phyloP scores from a whole-genome alignment of 2,329 filamentous ascomycete genomes.

The Venturiaceae sp. region DNA sequence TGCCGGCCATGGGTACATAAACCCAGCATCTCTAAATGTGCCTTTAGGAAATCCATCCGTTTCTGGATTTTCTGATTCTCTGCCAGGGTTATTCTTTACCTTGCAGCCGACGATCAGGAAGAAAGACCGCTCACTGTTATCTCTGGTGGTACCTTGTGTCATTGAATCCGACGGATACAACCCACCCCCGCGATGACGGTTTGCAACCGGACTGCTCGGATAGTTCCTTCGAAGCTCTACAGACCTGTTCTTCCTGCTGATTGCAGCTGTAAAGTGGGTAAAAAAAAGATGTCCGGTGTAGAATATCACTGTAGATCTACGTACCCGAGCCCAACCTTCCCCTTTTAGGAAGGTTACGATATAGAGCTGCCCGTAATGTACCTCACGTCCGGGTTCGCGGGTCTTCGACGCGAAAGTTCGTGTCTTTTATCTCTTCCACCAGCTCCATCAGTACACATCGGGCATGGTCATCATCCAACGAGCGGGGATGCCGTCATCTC shows the following conservation, averaged over 20 bases:
- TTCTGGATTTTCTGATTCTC: not conserved
- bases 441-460: not conserved
- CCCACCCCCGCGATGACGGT: too few relatives aligned
- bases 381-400: not conserved
- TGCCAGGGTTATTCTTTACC: not conserved
- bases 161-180: not conserved
- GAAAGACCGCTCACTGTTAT: not conserved
- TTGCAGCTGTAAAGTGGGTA: not conserved
- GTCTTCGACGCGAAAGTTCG: not conserved
- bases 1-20: too few relatives aligned
- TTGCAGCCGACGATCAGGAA: not conserved
- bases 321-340: too few relatives aligned
- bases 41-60: too few relatives aligned
- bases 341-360: not conserved
- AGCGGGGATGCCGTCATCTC: not conserved
- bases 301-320: too few relatives aligned
- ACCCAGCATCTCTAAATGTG: too few relatives aligned
- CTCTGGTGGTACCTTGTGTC: not conserved
- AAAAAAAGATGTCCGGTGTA: not conserved
- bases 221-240: too few relatives aligned
- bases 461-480: too few relatives aligned
- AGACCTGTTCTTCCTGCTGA: not conserved
- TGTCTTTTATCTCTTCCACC: not conserved
- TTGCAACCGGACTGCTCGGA: too few relatives aligned
- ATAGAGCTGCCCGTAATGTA: not conserved